Evolutionary conservation across 345 rosid species (phyloP), one percentile per base, ranked within the genome.

Genomic region (Eucalyptus paniculata): DNA sequence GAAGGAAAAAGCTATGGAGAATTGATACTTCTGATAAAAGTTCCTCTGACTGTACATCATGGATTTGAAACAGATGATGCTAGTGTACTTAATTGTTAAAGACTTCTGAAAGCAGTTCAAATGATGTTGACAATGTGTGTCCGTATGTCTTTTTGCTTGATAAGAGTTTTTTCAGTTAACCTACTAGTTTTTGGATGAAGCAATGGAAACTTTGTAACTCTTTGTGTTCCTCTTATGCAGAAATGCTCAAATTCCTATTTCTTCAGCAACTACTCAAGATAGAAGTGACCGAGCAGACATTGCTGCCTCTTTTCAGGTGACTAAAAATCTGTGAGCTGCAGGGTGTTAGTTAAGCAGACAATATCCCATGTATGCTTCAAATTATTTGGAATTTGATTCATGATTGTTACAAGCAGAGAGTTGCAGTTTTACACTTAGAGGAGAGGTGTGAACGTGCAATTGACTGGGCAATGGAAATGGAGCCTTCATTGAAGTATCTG

Each of bases 241-340:
- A 83, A 94, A 95, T 91, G 91, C 93, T 62, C 94, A 92, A 86
- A 92, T 94, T 90, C 97, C 97, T 15, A 87, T 97, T 91, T 95
- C 97, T 88, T 93, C 93, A 45, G 94, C 98, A 89, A 95, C 95
- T 89, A 91, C 81, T 60, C 93, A 93, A 90, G 99, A 97, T 87
- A 94, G 99, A 94, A 92, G 90, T 89, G 92, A 94, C 77, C 94
- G 99, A 90, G 99, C 99, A 89, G 97, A 97, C 90, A 94, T 97
- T 62, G 99, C 99, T 13, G 99, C 98, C 91, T 95, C 99, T 90
- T 97, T 97, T 92, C 99, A 97, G 98, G 99, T 96, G 81, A 82
- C 15, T 77, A 37, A 19, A 37, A 40, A 19, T 12, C 83, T 77
- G 26, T 1, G 9, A 77, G 83, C 88, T 51, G 87, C 50, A 87